A percentile compares a stretch with the other conserved stretches of the same genome.
phyloP scores from a whole-genome alignment of 495 filamentous ascomycete genomes.

The Penicillium macrosclerotiorum region DNA sequence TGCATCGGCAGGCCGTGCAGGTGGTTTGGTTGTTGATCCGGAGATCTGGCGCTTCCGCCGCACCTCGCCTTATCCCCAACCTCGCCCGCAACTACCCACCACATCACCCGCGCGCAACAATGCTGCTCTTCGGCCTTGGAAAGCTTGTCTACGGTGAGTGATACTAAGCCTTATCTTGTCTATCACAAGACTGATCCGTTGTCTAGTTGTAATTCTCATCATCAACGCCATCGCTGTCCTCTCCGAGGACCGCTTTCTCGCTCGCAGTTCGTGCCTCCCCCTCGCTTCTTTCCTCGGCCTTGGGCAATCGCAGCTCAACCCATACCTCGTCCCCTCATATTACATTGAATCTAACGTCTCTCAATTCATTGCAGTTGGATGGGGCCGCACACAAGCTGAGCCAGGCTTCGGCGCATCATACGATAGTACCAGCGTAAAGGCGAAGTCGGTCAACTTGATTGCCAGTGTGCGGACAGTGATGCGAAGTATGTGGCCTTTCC shows the following conservation, averaged over 20 bases:
- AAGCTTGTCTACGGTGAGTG: conserved; percentile 67
- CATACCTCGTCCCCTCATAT: too few species aligned
- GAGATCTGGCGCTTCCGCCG: conserved; percentile 34
- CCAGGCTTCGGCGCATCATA: conserved; percentile 69
- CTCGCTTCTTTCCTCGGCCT: conserved; percentile 3
- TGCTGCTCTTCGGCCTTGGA: conserved; percentile 69
- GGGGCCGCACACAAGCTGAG: conserved; percentile 65
- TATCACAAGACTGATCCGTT: too few species aligned
- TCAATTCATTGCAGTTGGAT: conserved; percentile 78
- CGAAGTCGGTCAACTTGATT: conserved; percentile 83
- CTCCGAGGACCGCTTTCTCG: conserved; percentile 96
- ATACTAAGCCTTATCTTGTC: not conserved
- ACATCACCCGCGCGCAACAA: conserved; percentile 32
- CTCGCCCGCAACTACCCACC: conserved; percentile 10
- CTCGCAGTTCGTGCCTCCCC: conserved; percentile 66
- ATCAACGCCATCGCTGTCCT: conserved; percentile 93
- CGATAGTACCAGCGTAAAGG: conserved; percentile 78
- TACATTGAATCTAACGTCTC: too few species aligned
- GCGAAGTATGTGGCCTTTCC: conserved; percentile 68
- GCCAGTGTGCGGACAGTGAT: conserved; percentile 88
- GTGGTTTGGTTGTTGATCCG: conserved; percentile 21
- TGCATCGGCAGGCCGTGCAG: conserved; percentile 8
- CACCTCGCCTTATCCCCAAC: conserved; percentile 16
- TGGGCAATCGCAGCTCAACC: conserved; percentile 1
- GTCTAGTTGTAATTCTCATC: conserved; percentile 34